Conservation (phyloP, 176 grass and related monocot species). For the Aegilops bicornis region DNA sequence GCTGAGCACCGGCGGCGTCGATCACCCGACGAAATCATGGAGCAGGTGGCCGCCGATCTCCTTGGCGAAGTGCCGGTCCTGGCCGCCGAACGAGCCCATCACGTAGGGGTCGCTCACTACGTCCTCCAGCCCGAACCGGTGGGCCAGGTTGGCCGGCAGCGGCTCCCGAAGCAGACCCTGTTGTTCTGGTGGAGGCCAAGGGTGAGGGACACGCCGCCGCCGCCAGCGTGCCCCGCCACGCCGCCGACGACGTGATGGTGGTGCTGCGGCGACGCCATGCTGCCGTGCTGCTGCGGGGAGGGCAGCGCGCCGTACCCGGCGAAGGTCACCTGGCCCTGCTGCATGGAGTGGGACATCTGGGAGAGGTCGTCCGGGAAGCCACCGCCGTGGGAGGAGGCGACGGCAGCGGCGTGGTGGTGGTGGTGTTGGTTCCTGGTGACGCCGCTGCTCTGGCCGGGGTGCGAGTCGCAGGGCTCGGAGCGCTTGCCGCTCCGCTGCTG, state of each 20-base stretch:
- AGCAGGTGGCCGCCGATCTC: conserved; percentile 78
- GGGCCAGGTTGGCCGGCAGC: conserved; percentile 64
- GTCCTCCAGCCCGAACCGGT: conserved; percentile 85
- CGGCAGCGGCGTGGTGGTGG: background rate
- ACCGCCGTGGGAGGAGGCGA: conserved; percentile 17
- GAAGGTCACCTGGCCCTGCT: conserved; percentile 51
- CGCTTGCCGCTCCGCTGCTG: conserved; percentile 47
- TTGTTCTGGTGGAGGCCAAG: conserved; percentile 94
- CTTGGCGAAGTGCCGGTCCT: conserved; percentile 81
- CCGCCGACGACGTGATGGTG: conserved; percentile 24
- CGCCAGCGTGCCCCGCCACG: background rate
- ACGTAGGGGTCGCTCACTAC: conserved; percentile 65
- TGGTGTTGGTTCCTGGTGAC: conserved; percentile 41
- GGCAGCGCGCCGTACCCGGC: conserved; percentile 38
- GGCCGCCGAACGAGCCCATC: conserved; percentile 60
- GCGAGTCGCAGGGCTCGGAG: conserved; percentile 39
- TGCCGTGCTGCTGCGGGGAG: conserved; percentile 3
- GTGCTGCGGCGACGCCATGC: conserved; percentile 31
- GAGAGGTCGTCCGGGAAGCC: conserved; percentile 59
- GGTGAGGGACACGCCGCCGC: conserved; percentile 70
- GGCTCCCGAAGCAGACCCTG: conserved; percentile 57
- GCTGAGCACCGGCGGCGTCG: background rate
- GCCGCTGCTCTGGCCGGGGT: conserved; percentile 50
- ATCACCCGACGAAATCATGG: conserved; percentile 92
- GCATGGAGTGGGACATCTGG: conserved; percentile 54